A percentile compares a stretch with the other conserved stretches of the same genome.
Conservation (phyloP, 1,139 yeast species). For the Debaryomyces nepalensis region DNA sequence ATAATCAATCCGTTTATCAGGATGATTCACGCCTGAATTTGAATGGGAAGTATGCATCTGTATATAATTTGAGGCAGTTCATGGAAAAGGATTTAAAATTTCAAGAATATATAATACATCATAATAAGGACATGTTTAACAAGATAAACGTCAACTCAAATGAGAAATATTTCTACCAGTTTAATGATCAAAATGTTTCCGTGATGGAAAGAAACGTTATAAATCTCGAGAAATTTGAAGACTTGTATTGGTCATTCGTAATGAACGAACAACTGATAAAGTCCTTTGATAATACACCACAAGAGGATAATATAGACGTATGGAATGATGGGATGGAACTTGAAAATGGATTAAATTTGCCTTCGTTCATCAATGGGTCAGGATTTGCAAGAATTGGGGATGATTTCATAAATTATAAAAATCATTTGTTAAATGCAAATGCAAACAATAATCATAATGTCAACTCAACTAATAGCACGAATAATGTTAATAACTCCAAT, state of each 20-base stretch:
- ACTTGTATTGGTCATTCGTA: constrained; percentile 50
- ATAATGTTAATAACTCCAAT: constrained; percentile 4
- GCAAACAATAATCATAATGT: constrained; percentile 17
- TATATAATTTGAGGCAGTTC: constrained; percentile 55
- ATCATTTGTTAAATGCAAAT: constrained; percentile 22
- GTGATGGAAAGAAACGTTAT: constrained; percentile 28
- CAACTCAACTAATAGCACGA: constrained; percentile 16
- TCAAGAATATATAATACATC: constrained; percentile 36
- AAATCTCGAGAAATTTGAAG: constrained; percentile 41
- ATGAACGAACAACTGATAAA: constrained; percentile 25
- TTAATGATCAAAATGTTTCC: constrained; percentile 16
- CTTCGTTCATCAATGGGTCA: constrained; percentile 29
- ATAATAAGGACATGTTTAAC: constrained; percentile 24
- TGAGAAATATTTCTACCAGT: constrained; percentile 14
- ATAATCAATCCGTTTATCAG: constrained; percentile 26
- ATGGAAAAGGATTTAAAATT: constrained; percentile 54
- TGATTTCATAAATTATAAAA: constrained; percentile 30
- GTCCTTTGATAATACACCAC: neutral
- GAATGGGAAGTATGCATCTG: constrained; percentile 42
- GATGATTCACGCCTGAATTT: constrained; percentile 34
- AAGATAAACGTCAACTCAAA: constrained; percentile 14
- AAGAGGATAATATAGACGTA: constrained; percentile 1
- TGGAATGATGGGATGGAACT: constrained; percentile 34
- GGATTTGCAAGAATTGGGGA: constrained; percentile 33
- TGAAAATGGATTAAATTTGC: constrained; percentile 34